phyloP scores from a whole-genome alignment of 805 yeast genomes.

The Saturnispora ahearnii region DNA sequence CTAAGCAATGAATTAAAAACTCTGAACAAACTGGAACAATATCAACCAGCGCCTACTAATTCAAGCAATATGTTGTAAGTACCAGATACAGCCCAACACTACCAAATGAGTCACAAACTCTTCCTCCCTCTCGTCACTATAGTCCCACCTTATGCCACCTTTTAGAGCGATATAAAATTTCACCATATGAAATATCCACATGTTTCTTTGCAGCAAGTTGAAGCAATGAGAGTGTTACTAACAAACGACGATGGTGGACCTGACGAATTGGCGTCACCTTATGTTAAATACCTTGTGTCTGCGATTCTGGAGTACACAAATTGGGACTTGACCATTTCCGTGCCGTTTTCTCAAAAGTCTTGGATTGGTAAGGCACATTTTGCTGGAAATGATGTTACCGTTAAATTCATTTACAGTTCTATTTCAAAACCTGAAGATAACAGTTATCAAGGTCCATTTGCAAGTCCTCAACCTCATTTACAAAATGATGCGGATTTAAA shows the following conservation, averaged over 20 bases:
- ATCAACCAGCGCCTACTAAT: too few relatives aligned
- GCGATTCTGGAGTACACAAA: constrained; percentile 55
- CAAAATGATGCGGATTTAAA: constrained; percentile 35
- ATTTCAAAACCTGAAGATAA: constrained; percentile 36
- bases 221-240: constrained; percentile 28
- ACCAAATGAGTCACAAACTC: too few relatives aligned
- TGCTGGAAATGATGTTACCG: constrained; percentile 58
- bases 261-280: constrained; percentile 70
- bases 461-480: constrained; percentile 37
- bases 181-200: neutral
- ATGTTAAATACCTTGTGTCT: constrained; percentile 70
- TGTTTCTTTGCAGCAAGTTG: neutral
- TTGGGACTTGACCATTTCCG: constrained; percentile 78
- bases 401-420: constrained; percentile 57
- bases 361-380: constrained; percentile 99
- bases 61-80: too few relatives aligned
- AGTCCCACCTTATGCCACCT: neutral
- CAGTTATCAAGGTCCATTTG: constrained; percentile 60
- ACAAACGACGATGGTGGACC: constrained; percentile 98
- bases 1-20: too few relatives aligned
- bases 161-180: neutral
- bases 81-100: too few relatives aligned
- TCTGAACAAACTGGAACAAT: too few relatives aligned
- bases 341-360: constrained; percentile 80
- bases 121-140: too few relatives aligned